A percentile compares a stretch with the other conserved stretches of the same genome.
These are phyloP conservation scores for Hymenochaete sp. DNA, from an alignment of 1,284 basidiomycete genomes.

Conservation along the genomic window DNA sequence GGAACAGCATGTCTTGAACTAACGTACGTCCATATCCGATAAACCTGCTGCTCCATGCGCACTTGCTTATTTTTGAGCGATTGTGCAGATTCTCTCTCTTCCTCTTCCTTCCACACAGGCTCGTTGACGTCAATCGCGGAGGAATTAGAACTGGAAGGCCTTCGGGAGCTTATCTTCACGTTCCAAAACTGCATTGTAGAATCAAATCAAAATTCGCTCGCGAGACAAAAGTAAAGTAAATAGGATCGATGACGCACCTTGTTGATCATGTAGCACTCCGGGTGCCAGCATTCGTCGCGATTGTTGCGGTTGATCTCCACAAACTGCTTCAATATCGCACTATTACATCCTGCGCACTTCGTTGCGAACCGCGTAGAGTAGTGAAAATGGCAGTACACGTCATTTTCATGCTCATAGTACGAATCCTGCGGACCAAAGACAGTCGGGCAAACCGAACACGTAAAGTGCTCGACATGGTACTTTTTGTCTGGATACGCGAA, in stretches of 20 bases:
- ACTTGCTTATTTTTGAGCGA: conserved; percentile 90
- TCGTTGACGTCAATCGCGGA: conserved; percentile 49
- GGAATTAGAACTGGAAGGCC: conserved; percentile 47
- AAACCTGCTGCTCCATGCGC: conserved; percentile 95
- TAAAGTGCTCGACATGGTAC: conserved; percentile 99
- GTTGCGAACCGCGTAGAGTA: conserved; percentile 98
- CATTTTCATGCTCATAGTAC: conserved; percentile 96
- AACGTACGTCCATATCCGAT: conserved; percentile 91
- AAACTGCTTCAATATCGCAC: conserved; percentile 99
- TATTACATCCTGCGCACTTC: conserved; percentile 95
- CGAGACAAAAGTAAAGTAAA: conserved; percentile 10
- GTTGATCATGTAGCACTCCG: conserved; percentile 99
- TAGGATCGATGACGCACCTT: conserved; percentile 63
- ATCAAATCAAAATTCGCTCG: background rate
- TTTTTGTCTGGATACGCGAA: conserved; percentile 72
- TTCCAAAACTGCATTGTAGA: conserved; percentile 94
- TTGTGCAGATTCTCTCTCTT: conserved; percentile 68
- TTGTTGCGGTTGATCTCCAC: conserved; percentile 99
- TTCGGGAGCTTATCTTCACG: conserved; percentile 84
- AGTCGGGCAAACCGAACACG: conserved; percentile 93
- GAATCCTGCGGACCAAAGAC: conserved; percentile 97
- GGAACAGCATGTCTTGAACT: conserved; percentile 1
- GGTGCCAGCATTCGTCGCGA: conserved; percentile 99
- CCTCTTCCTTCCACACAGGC: conserved; percentile 61
- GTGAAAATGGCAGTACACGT: conserved; percentile 97